Conservation (phyloP, 2,329 filamentous ascomycete genomes). For the Microdochium bolleyi region DNA sequence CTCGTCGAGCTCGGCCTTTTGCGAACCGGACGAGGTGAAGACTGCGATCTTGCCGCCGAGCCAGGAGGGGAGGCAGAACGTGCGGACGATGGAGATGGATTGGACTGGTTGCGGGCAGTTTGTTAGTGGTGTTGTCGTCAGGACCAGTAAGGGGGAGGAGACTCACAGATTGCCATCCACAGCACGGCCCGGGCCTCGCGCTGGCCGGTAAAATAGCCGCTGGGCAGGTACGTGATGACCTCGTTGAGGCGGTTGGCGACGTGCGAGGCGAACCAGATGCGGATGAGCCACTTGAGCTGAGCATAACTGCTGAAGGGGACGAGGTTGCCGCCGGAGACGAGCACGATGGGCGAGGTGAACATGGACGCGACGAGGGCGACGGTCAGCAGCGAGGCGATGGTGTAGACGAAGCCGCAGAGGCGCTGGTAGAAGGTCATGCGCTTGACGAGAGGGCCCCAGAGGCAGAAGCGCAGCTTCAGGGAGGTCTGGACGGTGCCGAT, state of each 20-base stretch:
- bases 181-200: not conserved
- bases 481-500: conserved; percentile 3
- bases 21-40: conserved; percentile 1
- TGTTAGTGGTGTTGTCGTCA: not conserved
- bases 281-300: conserved; percentile 1
- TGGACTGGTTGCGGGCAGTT: not conserved
- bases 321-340: not conserved
- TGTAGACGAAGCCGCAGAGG: conserved; percentile 2
- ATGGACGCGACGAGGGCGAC: not conserved
- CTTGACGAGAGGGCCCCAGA: conserved; percentile 3
- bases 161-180: conserved; percentile 2
- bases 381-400: not conserved
- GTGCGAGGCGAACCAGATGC: not conserved
- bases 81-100: not conserved
- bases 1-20: not conserved
- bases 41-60: conserved; percentile 1
- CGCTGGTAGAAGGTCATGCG: conserved; percentile 3
- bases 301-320: not conserved
- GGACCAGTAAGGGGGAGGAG: no score
- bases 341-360: conserved; percentile 1
- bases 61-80: not conserved
- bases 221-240: conserved; percentile 1
- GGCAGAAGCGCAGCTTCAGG: conserved; percentile 1
- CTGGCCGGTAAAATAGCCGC: not conserved
- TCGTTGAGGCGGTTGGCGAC: not conserved